A percentile compares a stretch with the other conserved stretches of the same genome.
Conservation (phyloP, 2,329 filamentous ascomycete genomes). For the Colletotrichum simmondsii region DNA sequence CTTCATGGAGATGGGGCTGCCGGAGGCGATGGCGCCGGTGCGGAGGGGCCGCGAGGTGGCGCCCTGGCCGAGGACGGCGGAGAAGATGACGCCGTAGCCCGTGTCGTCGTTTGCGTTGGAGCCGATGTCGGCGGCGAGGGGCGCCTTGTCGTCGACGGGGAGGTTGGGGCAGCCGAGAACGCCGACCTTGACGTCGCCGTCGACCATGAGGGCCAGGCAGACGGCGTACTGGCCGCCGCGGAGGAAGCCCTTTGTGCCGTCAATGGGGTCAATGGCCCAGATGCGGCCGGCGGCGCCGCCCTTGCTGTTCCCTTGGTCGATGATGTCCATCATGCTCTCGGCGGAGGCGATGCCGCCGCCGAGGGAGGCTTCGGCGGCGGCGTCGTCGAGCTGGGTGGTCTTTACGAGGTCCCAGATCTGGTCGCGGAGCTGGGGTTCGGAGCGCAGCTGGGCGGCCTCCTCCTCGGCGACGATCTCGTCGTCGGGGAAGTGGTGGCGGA, state of each 20-base stretch:
- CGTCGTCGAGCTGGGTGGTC: conserved; percentile 75
- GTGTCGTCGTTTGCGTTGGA: conserved; percentile 78
- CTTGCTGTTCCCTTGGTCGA: conserved; percentile 75
- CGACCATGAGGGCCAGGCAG: conserved; percentile 89
- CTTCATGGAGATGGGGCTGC: conserved; percentile 80
- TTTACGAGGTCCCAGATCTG: conserved; percentile 87
- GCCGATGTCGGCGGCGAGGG: conserved; percentile 78
- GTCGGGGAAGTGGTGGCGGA: conserved; percentile 87
- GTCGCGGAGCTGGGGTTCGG: conserved; percentile 72
- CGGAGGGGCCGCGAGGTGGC: conserved; percentile 82
- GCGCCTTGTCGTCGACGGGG: conserved; percentile 82
- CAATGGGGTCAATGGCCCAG: conserved; percentile 97
- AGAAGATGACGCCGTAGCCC: conserved; percentile 88
- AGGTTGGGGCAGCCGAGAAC: conserved; percentile 97
- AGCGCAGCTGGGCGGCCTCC: conserved; percentile 83
- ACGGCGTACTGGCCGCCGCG: conserved; percentile 97
- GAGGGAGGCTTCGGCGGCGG: conserved; percentile 72
- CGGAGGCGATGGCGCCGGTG: conserved; percentile 60
- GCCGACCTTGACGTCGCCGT: conserved; percentile 93
- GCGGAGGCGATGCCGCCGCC: conserved; percentile 75
- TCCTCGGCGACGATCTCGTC: conserved; percentile 97
- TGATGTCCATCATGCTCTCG: conserved; percentile 74
- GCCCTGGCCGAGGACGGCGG: conserved; percentile 82
- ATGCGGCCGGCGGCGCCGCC: conserved; percentile 82
- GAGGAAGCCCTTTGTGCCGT: conserved; percentile 97